Conservation (phyloP, 768 basidiomycete genomes). For the Lactarius pseudohatsudake region DNA sequence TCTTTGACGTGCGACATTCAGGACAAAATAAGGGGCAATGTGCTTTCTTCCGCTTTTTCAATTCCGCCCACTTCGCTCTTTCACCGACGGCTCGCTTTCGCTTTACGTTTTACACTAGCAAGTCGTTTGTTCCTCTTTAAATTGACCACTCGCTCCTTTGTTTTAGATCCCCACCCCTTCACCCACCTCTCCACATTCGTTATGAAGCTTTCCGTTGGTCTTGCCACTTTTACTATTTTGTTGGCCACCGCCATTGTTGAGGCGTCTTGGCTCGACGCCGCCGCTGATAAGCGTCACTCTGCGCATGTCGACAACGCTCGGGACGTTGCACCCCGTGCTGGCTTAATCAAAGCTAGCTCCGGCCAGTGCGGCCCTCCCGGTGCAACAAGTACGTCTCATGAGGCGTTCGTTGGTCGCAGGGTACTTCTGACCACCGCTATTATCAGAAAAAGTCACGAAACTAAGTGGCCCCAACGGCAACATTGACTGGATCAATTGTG, state of each 20-base stretch:
- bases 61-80: background rate
- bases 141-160: background rate
- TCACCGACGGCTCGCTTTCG: background rate
- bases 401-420: conserved; percentile 7
- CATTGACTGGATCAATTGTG: conserved; percentile 79
- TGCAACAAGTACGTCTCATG: conserved; percentile 15
- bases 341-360: background rate
- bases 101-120: background rate
- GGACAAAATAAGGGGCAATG: background rate
- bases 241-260: conserved; percentile 10
- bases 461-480: conserved; percentile 67
- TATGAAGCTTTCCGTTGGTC: conserved; percentile 20
- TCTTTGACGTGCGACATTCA: no score
- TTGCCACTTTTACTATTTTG: conserved; percentile 14
- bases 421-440: background rate
- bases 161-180: background rate
- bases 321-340: background rate
- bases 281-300: background rate
- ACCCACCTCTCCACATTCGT: background rate
- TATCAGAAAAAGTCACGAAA: conserved; percentile 47
- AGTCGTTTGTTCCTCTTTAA: background rate
- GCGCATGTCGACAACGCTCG: background rate
- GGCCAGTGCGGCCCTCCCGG: conserved; percentile 16
- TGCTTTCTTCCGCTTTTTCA: background rate
- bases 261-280: conserved; percentile 7